Base-by-base conservation (phyloP, 2,329 filamentous ascomycete species). In the Elsinoe ampelina region DNA sequence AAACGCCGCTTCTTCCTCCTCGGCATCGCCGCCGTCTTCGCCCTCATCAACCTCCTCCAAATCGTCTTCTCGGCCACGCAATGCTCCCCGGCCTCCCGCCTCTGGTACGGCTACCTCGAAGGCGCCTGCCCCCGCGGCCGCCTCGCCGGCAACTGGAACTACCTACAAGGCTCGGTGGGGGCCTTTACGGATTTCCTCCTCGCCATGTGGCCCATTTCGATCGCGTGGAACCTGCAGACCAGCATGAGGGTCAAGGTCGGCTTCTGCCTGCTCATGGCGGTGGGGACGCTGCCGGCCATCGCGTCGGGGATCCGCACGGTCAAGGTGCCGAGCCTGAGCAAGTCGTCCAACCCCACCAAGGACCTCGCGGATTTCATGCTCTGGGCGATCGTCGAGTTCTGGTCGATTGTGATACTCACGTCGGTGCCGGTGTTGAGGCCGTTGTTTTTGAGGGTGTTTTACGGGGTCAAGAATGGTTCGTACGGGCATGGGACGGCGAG, bases 21-120 rank as follows among this genome's bases (percentile, higher is more conserved):
- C 15, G 55, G 43, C 34, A 54, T 60, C 39, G 59, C 52, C 32
- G 59, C 41, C 12, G 34, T 45, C 15, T 60, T 60, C 41, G 57
- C 57, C 5, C 32, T 55, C 34, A 41, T 57, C 47, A 58, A 60
- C 20, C 52, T 60, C 35, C 20, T 58, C n/a, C 59, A 60, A 26
- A 47, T 56, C 36, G 11, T 48, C 41, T 36, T 56, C 26, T 47
- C 41, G 10, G 26, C 39, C 5, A 32, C 32, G 17, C 54, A 56
- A 26, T 56, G 54, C 41, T 12, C 12, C 13, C 54, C 54, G 2
- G 30, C 41, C 32, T 22, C 15, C 41, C 13, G 41, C 7, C 42
- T 56, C 11, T 56, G 54, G 54, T 38, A 56, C 30, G 10, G 54
- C 26, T 42, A 35, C 30, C 19, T 48, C 7, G 19, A 11, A 15